Conservation (phyloP, 108 stramenopile genomes). For the Fistulifera pelliculosa region DNA sequence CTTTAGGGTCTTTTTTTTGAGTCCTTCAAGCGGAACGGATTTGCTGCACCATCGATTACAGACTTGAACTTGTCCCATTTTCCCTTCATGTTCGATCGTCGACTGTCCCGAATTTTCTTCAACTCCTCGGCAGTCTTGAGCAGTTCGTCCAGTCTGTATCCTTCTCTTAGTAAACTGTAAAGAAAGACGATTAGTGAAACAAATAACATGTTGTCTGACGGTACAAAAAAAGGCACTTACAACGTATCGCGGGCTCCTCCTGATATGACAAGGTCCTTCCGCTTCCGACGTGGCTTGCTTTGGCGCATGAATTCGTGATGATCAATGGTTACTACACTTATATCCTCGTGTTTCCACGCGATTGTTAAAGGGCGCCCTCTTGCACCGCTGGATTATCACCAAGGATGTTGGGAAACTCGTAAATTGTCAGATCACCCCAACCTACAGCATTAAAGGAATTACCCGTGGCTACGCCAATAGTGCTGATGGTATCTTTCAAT, state of each 20-base stretch:
- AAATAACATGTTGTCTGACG: neutral
- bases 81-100: constrained; percentile 10
- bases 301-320: constrained; percentile 5
- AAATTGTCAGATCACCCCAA: constrained; percentile 5
- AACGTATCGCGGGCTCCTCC: constrained; percentile 6
- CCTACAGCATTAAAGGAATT: constrained; percentile 1
- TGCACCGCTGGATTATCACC: constrained; percentile 8
- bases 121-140: constrained; percentile 9
- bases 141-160: constrained; percentile 11
- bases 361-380: constrained; percentile 7
- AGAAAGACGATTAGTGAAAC: neutral
- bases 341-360: constrained; percentile 1
- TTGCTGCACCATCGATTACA: neutral
- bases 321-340: constrained; percentile 6
- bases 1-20: too few relatives aligned
- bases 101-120: constrained; percentile 7
- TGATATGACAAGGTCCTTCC: constrained; percentile 2
- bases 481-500: too few relatives aligned
- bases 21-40: too few relatives aligned
- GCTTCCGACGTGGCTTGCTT: constrained; percentile 1
- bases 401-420: constrained; percentile 5
- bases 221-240: constrained; percentile 2
- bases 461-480: neutral
- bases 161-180: constrained; percentile 10
- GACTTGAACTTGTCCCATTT: constrained; percentile 2